A percentile compares a stretch with the other conserved stretches of the same genome.
phyloP scores from a whole-genome alignment of 1,139 yeast species.

The Yamadazyma epiphylla region DNA sequence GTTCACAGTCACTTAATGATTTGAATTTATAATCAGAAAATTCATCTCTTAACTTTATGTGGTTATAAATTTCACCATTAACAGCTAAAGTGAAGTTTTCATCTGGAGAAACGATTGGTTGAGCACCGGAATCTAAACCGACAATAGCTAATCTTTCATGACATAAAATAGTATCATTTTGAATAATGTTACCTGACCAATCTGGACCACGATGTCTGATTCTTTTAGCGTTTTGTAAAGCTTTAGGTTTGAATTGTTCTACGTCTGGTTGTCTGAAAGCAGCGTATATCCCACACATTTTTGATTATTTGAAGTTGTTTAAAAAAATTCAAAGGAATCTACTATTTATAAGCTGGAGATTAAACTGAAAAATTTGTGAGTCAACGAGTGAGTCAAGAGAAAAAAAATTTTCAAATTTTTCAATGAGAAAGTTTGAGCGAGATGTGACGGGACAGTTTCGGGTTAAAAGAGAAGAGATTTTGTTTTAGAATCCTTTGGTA shows the following conservation, averaged over 20 bases:
- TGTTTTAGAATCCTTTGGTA: too few species aligned
- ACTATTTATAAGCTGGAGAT: constrained; percentile 1
- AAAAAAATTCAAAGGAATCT: not conserved
- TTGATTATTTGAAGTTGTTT: constrained; percentile 3
- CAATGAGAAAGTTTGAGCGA: constrained; percentile 1
- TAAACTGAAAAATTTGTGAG: constrained; percentile 1
- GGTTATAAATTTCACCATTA: constrained; percentile 98
- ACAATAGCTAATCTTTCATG: constrained; percentile 97
- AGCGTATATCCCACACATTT: constrained; percentile 98
- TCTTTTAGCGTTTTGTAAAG: constrained; percentile 84
- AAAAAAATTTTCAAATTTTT: too few species aligned
- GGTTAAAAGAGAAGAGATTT: too few species aligned
- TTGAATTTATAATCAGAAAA: constrained; percentile 70
- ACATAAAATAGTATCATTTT: constrained; percentile 75
- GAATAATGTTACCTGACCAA: constrained; percentile 88
- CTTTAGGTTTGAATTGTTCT: constrained; percentile 77
- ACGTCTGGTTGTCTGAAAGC: constrained; percentile 80
- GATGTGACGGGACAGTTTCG: not conserved
- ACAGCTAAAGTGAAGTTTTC: constrained; percentile 75
- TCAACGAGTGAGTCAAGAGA: constrained; percentile 3
- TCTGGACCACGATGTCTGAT: constrained; percentile 99
- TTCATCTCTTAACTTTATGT: constrained; percentile 78
- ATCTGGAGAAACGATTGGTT: constrained; percentile 84
- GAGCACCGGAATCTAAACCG: constrained; percentile 95
- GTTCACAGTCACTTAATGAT: constrained; percentile 94